Conservation (phyloP, 805 yeast genomes). For the Starmera quercuum region DNA sequence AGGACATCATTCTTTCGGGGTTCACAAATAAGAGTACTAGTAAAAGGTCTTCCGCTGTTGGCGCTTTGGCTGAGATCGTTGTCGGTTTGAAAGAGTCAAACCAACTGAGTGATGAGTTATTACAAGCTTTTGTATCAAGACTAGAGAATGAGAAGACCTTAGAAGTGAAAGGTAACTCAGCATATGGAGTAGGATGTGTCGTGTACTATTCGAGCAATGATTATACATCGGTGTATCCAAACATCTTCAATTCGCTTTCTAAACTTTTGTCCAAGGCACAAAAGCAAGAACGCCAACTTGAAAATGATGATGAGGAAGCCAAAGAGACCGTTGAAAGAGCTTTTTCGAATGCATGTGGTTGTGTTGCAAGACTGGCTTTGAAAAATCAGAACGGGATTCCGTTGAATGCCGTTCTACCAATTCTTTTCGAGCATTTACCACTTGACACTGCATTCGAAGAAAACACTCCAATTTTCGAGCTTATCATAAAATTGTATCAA, state of each 20-base stretch:
- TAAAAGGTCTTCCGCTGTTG: conserved; percentile 79
- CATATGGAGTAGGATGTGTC: conserved; percentile 88
- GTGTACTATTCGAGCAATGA: conserved; percentile 33
- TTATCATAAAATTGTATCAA: conserved; percentile 67
- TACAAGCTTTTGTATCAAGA: conserved; percentile 61
- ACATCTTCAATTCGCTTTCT: conserved; percentile 59
- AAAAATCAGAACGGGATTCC: conserved; percentile 71
- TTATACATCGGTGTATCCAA: conserved; percentile 55
- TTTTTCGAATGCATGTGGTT: conserved; percentile 92
- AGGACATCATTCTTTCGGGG: conserved; percentile 50
- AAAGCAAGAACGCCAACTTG: conserved; percentile 47
- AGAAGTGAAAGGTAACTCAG: conserved; percentile 91
- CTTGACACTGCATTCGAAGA: conserved; percentile 86
- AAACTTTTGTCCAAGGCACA: conserved; percentile 74
- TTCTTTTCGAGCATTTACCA: conserved; percentile 72
- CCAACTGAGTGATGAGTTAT: conserved; percentile 62
- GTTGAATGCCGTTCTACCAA: conserved; percentile 66
- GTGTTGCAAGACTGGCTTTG: conserved; percentile 87
- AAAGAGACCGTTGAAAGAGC: conserved; percentile 76
- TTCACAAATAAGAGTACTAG: conserved; percentile 55
- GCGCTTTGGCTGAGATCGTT: conserved; percentile 86
- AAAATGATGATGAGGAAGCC: conserved; percentile 66
- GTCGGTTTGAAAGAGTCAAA: conserved; percentile 60
- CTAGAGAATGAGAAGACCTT: conserved; percentile 69
- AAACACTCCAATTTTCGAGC: conserved; percentile 80